A percentile compares a stretch with the other conserved stretches of the same genome.
These are phyloP conservation scores for Emericellopsis atlantica DNA, from an alignment of 2,329 filamentous ascomycete species.

Conservation along the genomic window DNA sequence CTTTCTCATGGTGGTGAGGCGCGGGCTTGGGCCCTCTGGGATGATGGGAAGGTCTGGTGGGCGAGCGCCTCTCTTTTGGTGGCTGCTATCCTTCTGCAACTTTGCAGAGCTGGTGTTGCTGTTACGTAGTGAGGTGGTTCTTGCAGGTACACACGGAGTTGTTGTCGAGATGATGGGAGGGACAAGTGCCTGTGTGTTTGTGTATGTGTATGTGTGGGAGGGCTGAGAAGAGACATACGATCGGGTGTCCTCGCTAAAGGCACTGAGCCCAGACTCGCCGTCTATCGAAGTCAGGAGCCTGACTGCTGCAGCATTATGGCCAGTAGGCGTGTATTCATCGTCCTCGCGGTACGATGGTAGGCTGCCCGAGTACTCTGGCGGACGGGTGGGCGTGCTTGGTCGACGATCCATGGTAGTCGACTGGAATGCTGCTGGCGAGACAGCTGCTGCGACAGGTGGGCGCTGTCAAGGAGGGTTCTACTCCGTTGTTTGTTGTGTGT, in stretches of 20 bases:
- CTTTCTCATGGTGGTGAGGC: slow-evolving; percentile 8
- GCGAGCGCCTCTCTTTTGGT: not conserved
- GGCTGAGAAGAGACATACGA: slow-evolving; percentile 36
- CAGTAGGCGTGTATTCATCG: slow-evolving; percentile 25
- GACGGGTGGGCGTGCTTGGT: slow-evolving; percentile 35
- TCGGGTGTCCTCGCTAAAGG: slow-evolving; percentile 19
- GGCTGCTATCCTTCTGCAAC: slow-evolving; percentile 26
- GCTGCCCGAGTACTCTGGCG: slow-evolving; percentile 39
- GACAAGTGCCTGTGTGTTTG: not conserved
- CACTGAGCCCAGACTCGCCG: slow-evolving; percentile 23
- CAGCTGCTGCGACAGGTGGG: not conserved
- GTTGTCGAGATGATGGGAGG: not conserved
- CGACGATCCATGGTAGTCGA: slow-evolving; percentile 31
- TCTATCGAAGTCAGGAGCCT: slow-evolving; percentile 52
- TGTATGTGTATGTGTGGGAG: not conserved
- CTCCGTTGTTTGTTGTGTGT: no score
- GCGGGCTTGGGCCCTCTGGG: slow-evolving; percentile 32
- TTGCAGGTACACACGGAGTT: not conserved
- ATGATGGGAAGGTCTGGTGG: slow-evolving; percentile 31
- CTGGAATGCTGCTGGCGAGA: slow-evolving; percentile 2
- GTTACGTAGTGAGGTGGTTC: not conserved
- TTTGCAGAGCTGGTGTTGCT: slow-evolving; percentile 26
- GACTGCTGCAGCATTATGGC: slow-evolving; percentile 38
- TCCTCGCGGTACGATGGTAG: slow-evolving; percentile 43
- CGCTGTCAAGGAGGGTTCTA: no score